These are phyloP conservation scores for Hylodesmum podocarpum DNA, from an alignment of 306 rosid genomes.

Conservation along the genomic window DNA sequence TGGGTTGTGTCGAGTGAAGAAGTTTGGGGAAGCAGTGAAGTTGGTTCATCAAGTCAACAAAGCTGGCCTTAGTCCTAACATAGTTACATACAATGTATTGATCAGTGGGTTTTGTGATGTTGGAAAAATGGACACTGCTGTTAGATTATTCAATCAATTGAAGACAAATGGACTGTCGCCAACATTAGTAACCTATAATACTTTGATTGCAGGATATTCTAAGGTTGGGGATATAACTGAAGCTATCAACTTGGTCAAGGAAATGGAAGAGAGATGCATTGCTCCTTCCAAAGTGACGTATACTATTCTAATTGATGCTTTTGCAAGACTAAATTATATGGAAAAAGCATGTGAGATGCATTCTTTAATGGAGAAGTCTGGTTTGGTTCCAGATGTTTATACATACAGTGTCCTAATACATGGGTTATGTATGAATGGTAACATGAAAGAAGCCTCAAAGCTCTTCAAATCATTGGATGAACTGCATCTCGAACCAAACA, in stretches of 20 bases:
- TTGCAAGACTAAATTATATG: slow-evolving; percentile 45
- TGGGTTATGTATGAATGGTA: slow-evolving; percentile 62
- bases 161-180: slow-evolving; percentile 64
- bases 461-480: slow-evolving; percentile 54
- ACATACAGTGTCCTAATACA: slow-evolving; percentile 65
- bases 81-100: slow-evolving; percentile 59
- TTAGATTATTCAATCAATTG: slow-evolving; percentile 53
- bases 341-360: slow-evolving; percentile 58
- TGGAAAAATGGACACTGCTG: slow-evolving; percentile 61
- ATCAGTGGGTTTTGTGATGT: slow-evolving; percentile 63
- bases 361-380: slow-evolving; percentile 67
- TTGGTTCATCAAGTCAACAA: slow-evolving; percentile 48
- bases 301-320: slow-evolving; percentile 60
- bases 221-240: slow-evolving; percentile 46
- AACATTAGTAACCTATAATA: slow-evolving; percentile 65
- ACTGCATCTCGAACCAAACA: slow-evolving; percentile 52
- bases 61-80: slow-evolving; percentile 53
- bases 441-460: slow-evolving; percentile 69
- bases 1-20: slow-evolving; percentile 55
- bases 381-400: slow-evolving; percentile 61
- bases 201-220: slow-evolving; percentile 57
- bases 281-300: slow-evolving; percentile 74
- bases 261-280: slow-evolving; percentile 67
- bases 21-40: slow-evolving; percentile 49
- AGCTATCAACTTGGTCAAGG: slow-evolving; percentile 54